Evolutionary conservation across 176 grass and related monocot genomes (phyloP).

Genomic region (Triticum timopheevii): DNA sequence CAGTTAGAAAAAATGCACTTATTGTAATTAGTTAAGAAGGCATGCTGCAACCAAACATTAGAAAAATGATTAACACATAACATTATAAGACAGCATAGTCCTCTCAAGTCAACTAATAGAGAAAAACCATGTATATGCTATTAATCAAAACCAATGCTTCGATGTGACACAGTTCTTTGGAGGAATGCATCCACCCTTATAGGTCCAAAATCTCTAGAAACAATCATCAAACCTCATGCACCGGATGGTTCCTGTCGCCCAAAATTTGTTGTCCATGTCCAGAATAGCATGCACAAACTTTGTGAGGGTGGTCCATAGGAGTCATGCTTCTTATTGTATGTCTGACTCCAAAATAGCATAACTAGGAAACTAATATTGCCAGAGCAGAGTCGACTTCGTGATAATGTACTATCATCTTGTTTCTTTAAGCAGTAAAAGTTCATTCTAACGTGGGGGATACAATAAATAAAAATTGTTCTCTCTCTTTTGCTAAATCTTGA

Average conservation of each 20-base stretch:
- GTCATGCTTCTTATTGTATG: not conserved
- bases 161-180: not conserved
- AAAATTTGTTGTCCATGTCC: not conserved
- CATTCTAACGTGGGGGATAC: not conserved
- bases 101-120: not conserved
- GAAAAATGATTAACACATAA: not conserved
- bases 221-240: not conserved
- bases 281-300: not conserved
- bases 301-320: not conserved
- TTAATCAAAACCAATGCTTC: not conserved
- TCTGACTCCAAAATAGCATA: not conserved
- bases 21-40: not conserved
- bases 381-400: not conserved
- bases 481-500: slow-evolving; percentile 3
- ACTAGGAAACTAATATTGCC: slow-evolving; percentile 7
- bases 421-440: slow-evolving; percentile 15
- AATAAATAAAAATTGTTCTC: not conserved
- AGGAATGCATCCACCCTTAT: slow-evolving; percentile 5
- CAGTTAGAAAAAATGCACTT: not conserved
- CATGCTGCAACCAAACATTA: slow-evolving; percentile 10
- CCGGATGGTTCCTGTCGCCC: not conserved
- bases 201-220: not conserved
- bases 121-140: not conserved
- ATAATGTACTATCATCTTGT: not conserved
- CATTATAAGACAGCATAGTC: not conserved